Evolutionary conservation across 2,329 filamentous ascomycete genomes (phyloP).

Genomic region (Penicillium palitans): DNA sequence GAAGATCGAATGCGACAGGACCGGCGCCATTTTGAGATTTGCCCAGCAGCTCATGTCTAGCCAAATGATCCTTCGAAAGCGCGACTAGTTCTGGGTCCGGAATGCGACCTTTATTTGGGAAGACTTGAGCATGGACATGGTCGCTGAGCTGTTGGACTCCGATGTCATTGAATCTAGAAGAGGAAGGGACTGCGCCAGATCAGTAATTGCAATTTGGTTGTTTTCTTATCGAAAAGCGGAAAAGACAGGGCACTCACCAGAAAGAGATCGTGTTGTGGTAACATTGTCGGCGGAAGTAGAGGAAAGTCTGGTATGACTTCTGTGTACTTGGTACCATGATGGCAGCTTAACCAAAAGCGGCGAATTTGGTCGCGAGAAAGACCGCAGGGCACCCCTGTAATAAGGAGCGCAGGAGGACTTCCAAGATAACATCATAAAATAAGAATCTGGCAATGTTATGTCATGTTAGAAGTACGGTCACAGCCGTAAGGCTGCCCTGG

Average conservation of each 20-base stretch:
- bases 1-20: slow-evolving; percentile 84
- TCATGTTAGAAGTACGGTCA: slow-evolving; percentile 21
- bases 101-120: slow-evolving; percentile 56
- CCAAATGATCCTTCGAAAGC: slow-evolving; percentile 78
- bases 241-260: slow-evolving; percentile 24
- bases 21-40: slow-evolving; percentile 77
- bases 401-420: slow-evolving; percentile 32
- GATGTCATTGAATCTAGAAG: slow-evolving; percentile 83
- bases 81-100: slow-evolving; percentile 72
- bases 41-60: slow-evolving; percentile 80
- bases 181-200: slow-evolving; percentile 37
- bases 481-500: slow-evolving; percentile 19
- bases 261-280: slow-evolving; percentile 25
- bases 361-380: slow-evolving; percentile 28
- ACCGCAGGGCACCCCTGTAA: slow-evolving; percentile 33
- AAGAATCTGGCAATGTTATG: slow-evolving; percentile 12
- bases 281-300: slow-evolving; percentile 13
- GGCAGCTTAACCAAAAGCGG: slow-evolving; percentile 18
- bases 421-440: slow-evolving; percentile 28
- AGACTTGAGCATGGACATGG: slow-evolving; percentile 80
- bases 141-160: slow-evolving; percentile 90
- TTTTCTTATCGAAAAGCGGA: background rate
- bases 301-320: slow-evolving; percentile 15
- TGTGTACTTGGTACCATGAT: slow-evolving; percentile 15
- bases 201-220: slow-evolving; percentile 19